Evolutionary conservation across 2,329 filamentous ascomycete genomes (phyloP).

Genomic region (Fusarium newnesense): DNA sequence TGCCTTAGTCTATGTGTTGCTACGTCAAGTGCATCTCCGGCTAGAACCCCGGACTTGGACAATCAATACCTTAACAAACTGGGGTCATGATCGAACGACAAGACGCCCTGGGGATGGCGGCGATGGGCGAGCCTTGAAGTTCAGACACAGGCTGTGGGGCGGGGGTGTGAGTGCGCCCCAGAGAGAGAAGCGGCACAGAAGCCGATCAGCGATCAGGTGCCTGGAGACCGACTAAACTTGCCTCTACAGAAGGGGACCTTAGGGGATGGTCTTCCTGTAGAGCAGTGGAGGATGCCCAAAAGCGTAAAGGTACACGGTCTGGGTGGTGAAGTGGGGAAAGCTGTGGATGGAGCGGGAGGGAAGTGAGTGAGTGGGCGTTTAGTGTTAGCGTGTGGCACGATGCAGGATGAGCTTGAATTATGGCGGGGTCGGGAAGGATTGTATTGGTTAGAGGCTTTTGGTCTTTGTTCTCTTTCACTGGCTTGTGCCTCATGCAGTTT

Average conservation of each 20-base stretch:
- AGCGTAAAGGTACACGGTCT: slow-evolving; percentile 2
- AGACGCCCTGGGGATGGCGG: slow-evolving; percentile 20
- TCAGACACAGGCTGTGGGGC: slow-evolving; percentile 23
- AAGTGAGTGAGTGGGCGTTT: slow-evolving; percentile 9
- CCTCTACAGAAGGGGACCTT: not conserved
- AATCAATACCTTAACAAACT: not conserved
- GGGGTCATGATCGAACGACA: slow-evolving; percentile 36
- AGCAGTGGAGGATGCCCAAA: not conserved
- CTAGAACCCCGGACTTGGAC: slow-evolving; percentile 5
- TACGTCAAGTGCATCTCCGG: slow-evolving; percentile 1
- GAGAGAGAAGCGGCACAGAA: slow-evolving; percentile 14
- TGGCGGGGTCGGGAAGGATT: slow-evolving; percentile 31
- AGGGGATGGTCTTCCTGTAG: not conserved
- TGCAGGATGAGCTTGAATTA: slow-evolving; percentile 33
- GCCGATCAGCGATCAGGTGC: slow-evolving; percentile 34
- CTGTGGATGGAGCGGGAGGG: slow-evolving; percentile 10
- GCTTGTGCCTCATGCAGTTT: not conserved
- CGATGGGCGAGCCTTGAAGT: slow-evolving; percentile 13
- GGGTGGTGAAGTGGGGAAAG: slow-evolving; percentile 10
- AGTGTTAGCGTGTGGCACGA: slow-evolving; percentile 21
- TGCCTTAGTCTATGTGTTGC: not conserved
- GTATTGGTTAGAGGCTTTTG: slow-evolving; percentile 9
- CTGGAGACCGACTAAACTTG: slow-evolving; percentile 11
- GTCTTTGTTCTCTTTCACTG: not conserved
- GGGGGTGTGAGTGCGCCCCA: slow-evolving; percentile 34